These are phyloP conservation scores for Trichoderma semiorbis DNA, from an alignment of 2,329 filamentous ascomycete genomes.

Conservation along the genomic window DNA sequence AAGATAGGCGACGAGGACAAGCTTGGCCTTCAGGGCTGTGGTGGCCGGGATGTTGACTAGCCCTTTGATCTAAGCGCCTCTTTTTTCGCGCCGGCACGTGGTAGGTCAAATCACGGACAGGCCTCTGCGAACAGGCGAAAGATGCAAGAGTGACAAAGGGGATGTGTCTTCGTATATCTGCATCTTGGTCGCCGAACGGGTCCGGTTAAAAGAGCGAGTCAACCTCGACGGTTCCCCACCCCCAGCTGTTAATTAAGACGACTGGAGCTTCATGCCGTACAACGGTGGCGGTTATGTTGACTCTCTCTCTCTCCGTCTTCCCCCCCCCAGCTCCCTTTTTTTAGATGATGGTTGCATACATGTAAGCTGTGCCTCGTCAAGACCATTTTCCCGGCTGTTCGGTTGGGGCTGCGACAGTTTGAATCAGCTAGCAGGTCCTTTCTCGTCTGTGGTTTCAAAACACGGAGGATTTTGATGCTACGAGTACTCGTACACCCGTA, in stretches of 20 bases:
- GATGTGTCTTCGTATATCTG: constrained; percentile 5
- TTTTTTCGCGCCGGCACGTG: constrained; percentile 6
- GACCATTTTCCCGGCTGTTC: background rate
- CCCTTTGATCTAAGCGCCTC: constrained; percentile 12
- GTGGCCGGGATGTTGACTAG: background rate
- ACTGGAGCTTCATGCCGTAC: background rate
- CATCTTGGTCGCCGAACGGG: constrained; percentile 15
- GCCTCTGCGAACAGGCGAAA: background rate
- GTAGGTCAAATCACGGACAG: background rate
- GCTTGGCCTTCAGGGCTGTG: background rate
- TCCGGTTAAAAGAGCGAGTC: constrained; percentile 8
- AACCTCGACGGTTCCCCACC: background rate
- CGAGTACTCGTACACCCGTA: background rate
- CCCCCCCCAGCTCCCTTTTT: background rate
- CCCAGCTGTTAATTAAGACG: background rate
- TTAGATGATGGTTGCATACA: background rate
- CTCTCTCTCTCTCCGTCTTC: background rate
- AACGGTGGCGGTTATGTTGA: background rate
- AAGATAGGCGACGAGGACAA: background rate
- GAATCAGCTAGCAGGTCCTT: background rate
- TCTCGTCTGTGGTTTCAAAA: constrained; percentile 4
- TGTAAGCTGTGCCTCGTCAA: background rate
- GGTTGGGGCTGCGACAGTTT: constrained; percentile 14
- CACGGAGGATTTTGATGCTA: constrained; percentile 1
- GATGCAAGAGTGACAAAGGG: background rate